Evolutionary conservation across 2,329 filamentous ascomycete species (phyloP), one percentile per base, ranked within the genome.

Genomic region (Talaromyces sp.): DNA sequence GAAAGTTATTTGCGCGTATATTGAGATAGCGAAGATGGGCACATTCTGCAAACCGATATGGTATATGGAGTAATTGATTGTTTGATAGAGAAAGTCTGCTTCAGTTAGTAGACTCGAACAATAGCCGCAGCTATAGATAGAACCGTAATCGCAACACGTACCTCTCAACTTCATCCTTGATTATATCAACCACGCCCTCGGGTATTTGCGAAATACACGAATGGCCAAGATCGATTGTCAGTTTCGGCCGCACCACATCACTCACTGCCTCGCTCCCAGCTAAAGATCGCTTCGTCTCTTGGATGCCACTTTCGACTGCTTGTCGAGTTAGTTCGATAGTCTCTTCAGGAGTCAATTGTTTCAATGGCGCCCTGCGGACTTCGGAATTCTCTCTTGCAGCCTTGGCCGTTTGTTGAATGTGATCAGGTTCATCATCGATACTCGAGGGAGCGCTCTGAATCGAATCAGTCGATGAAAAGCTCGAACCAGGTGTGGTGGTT

Each of bases 101-200:
- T 3, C 40, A 3, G 37, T 57, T 12, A 57, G 35, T 11, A 35
- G 23, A 35, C n/a, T 35, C 50, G 37, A 16, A 35, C 11, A 35
- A 21, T 9, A 5, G 9, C 4, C 9, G 21, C n/a, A 35, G 5
- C n/a, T n/a, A 21, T 33, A 21, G 4, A 33, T n/a, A 21, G n/a
- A 54, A 14, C 5, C 2, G 14, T 35, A 9, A 21, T 37, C 31
- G 6, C 73, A 65, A 9, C 21, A 44, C 50, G 33, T 69, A 82
- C 80, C 80, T 75, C 71, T 82, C 81, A 52, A 83, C 81, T 66
- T 83, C 81, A 68, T 81, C 76, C 68, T 81, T 82, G 63, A 83
- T 80, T 52, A 82, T 76, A 68, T 82, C 79, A 12, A 82, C 77
- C 31, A 83, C 79, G 39, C 79, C 76, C 61, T 80, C 78, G 1